phyloP scores from a whole-genome alignment of 495 filamentous ascomycete species.

The Parachaetomium inaequale region DNA sequence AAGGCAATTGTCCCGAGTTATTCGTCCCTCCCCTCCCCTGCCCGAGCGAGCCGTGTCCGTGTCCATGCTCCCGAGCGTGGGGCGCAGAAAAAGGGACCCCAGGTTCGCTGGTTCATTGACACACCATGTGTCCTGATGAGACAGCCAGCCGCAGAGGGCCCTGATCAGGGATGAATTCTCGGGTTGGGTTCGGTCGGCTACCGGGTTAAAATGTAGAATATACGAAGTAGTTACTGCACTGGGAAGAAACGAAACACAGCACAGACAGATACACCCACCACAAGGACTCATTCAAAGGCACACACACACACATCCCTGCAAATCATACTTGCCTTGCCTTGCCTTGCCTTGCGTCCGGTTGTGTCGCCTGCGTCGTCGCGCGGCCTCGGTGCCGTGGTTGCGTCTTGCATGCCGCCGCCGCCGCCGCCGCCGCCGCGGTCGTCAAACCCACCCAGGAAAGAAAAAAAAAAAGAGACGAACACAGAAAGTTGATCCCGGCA shows the following conservation, averaged over 20 bases:
- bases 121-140: too few relatives aligned
- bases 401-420: conserved; percentile 4
- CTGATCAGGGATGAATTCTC: too few relatives aligned
- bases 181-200: neutral
- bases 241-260: neutral
- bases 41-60: neutral
- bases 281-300: neutral
- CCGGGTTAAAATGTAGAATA: neutral
- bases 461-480: neutral
- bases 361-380: conserved; percentile 11
- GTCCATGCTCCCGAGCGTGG: conserved; percentile 5
- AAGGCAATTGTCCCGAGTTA: neutral
- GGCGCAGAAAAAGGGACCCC: conserved; percentile 12
- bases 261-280: neutral
- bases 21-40: neutral
- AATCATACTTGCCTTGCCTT: conserved; percentile 29
- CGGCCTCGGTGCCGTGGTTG: conserved; percentile 6
- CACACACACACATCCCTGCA: conserved; percentile 21
- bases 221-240: neutral
- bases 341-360: conserved; percentile 20
- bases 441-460: conserved; percentile 16
- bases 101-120: neutral
- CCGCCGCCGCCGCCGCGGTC: neutral
- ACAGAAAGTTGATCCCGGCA: neutral
- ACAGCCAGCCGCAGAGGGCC: too few relatives aligned